Base-by-base conservation (phyloP, 2,329 filamentous ascomycete species). In the Pochonia chlamydosporia region DNA sequence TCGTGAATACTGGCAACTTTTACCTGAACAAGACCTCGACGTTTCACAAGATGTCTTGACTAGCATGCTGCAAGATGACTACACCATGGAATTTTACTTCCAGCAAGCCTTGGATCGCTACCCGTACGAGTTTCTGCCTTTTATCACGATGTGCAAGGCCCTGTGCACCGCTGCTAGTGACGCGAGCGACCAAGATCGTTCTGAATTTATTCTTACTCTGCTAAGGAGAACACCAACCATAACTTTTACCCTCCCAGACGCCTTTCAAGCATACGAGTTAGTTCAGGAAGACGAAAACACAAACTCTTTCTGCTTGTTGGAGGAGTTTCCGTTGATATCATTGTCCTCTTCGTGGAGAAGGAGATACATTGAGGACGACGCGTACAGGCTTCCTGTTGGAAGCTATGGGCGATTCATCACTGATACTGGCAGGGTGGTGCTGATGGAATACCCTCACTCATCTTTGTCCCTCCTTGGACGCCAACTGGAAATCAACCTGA, bases 271-370 rank as follows among this genome's bases (percentile, higher is more conserved):
- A 30, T 96, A 95, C 56, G 79, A 84, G 51, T 81, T 91, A 11
- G 82, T 86, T 33, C 82, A 87, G 45, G 91, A 96, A 65, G 89
- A 96, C 53, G 87, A 93, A 49, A 91, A 93, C 54, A 82, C 81
- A 23, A 93, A 95, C 56, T 81, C 81, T 16, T 87, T 96, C 50
- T 75, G 79, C 50, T 76, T 96, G 4, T 70, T 75, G 1, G 72
- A 76, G 39, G 75, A 83, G 44, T 68, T 91, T 7, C 73, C 81
- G 2, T 73, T 91, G 3, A 85, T 92, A 51, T 67, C 66, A 4
- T 61, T 73, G 52, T 61, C 69, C 44, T 61, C 74, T 49, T 67
- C 65, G 14, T 71, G 74, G 58, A 71, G 69, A 49, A 66, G 71
- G 49, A 60, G 69, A 26, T 62, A 67, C 7, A 62, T 68, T 14